Evolutionary conservation across 208 protist genomes (phyloP).

Genomic region (Paratrypanosoma confusum): DNA sequence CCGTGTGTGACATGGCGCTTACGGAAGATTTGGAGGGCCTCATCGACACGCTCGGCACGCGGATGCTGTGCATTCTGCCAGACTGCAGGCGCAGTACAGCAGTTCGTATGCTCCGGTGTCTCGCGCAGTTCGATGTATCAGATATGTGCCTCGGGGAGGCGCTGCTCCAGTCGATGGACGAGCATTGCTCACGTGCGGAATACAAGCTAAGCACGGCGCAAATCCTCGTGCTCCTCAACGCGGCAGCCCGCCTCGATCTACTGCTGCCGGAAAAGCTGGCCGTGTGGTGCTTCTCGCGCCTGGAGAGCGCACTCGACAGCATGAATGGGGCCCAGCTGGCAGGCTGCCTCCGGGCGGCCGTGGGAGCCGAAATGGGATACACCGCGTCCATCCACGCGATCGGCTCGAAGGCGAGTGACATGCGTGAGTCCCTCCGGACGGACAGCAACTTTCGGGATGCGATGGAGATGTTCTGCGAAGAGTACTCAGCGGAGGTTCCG

Average conservation of each 20-base stretch:
- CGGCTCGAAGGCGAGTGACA: slow-evolving; percentile 61
- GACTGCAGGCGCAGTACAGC: slow-evolving; percentile 67
- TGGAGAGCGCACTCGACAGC: slow-evolving; percentile 40
- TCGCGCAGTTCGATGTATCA: slow-evolving; percentile 34
- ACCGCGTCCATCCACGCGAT: slow-evolving; percentile 35
- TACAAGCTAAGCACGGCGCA: slow-evolving; percentile 45
- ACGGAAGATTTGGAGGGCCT: slow-evolving; percentile 31
- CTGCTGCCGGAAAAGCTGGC: slow-evolving; percentile 32
- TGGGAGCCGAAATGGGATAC: slow-evolving; percentile 81
- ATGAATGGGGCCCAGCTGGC: slow-evolving; percentile 44
- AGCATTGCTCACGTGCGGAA: slow-evolving; percentile 37
- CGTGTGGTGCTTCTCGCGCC: slow-evolving; percentile 34
- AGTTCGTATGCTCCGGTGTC: slow-evolving; percentile 73
- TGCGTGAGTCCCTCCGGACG: slow-evolving; percentile 39
- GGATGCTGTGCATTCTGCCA: slow-evolving; percentile 33
- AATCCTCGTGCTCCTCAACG: slow-evolving; percentile 47
- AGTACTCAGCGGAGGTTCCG: slow-evolving; percentile 66
- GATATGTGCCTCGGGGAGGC: slow-evolving; percentile 35
- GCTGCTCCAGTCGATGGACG: slow-evolving; percentile 27
- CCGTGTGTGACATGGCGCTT: slow-evolving; percentile 24
- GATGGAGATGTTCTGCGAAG: slow-evolving; percentile 60
- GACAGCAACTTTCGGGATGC: slow-evolving; percentile 22
- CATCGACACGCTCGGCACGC: slow-evolving; percentile 66
- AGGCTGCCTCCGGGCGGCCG: slow-evolving; percentile 32
- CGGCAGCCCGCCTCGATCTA: slow-evolving; percentile 34